Evolutionary conservation across 1,139 yeast species (phyloP).

Genomic region (Yamadazyma jaroonii): DNA sequence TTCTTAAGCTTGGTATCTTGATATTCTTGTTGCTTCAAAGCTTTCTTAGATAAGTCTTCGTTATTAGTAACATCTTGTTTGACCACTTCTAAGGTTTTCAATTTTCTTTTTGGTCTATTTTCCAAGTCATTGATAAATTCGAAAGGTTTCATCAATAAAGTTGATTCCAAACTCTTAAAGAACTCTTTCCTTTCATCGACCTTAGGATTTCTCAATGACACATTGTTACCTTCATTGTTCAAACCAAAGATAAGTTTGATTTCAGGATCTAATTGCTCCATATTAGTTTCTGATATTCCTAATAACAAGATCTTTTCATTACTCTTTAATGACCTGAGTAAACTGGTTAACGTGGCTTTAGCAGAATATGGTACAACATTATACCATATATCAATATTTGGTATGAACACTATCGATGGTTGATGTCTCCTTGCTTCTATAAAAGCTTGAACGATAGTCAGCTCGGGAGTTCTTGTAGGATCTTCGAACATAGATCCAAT

Average conservation of each 20-base stretch:
- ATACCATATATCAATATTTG: conserved; percentile 80
- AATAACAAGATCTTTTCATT: conserved; percentile 75
- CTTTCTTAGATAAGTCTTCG: conserved; percentile 24
- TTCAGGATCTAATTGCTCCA: conserved; percentile 32
- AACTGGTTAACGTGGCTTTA: conserved; percentile 66
- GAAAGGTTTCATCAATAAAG: conserved; percentile 66
- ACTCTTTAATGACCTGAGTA: conserved; percentile 66
- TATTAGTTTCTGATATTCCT: conserved; percentile 63
- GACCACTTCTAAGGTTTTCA: conserved; percentile 34
- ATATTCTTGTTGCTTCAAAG: conserved; percentile 54
- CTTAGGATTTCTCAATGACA: conserved; percentile 44
- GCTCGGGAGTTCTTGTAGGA: conserved; percentile 79
- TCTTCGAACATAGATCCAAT: conserved; percentile 78
- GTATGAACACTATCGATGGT: conserved; percentile 83
- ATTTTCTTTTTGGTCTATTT: conserved; percentile 49
- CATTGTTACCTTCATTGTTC: conserved; percentile 41
- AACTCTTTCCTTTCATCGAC: conserved; percentile 43
- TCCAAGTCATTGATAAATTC: conserved; percentile 53
- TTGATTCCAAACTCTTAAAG: conserved; percentile 53
- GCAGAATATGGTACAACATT: conserved; percentile 67
- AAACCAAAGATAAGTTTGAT: conserved; percentile 54
- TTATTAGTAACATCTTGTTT: conserved; percentile 13
- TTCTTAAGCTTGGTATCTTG: conserved; percentile 82
- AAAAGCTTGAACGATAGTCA: conserved; percentile 78
- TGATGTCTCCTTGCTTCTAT: conserved; percentile 88